Percentiles rank a stretch among this genome's conserved stretches.
These are phyloP conservation scores for Citrullus colocynthis DNA, from an alignment of 306 rosid species.

Conservation along the genomic window DNA sequence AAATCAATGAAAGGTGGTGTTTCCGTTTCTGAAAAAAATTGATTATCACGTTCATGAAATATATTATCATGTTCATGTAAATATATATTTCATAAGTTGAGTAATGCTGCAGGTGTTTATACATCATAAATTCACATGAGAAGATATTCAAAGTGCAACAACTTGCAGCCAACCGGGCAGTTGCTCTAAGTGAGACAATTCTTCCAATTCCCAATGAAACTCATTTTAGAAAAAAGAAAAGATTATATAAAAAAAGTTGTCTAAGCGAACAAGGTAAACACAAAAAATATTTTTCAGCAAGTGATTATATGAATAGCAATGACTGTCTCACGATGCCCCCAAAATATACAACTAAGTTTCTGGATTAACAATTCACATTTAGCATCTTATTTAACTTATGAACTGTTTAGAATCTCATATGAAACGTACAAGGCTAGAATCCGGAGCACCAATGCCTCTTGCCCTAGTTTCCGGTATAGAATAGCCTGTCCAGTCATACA, in stretches of 20 bases:
- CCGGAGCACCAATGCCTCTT: conserved; percentile 87
- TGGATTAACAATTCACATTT: not conserved
- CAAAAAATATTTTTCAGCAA: not conserved
- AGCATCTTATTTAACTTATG: not conserved
- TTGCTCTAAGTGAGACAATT: not conserved
- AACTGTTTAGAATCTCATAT: conserved; percentile 2
- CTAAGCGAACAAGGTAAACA: not conserved
- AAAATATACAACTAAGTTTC: not conserved
- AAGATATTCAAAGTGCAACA: not conserved
- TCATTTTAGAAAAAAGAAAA: not conserved
- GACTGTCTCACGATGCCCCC: not conserved
- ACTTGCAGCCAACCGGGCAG: not conserved
- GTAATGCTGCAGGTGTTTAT: conserved; percentile 1
- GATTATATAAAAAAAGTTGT: not conserved
- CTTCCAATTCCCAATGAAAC: not conserved
- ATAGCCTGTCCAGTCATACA: conserved; percentile 55
- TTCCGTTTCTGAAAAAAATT: too few species aligned
- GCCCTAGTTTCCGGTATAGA: conserved; percentile 90
- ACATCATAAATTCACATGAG: not conserved
- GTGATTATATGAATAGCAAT: not conserved
- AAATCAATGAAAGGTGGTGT: too few species aligned
- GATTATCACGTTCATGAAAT: too few species aligned
- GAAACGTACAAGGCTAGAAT: conserved; percentile 88
- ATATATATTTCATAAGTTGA: not conserved
- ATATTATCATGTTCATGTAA: conserved; percentile 3